phyloP scores from a whole-genome alignment of 805 yeast genomes.

The Candida oleophila region DNA sequence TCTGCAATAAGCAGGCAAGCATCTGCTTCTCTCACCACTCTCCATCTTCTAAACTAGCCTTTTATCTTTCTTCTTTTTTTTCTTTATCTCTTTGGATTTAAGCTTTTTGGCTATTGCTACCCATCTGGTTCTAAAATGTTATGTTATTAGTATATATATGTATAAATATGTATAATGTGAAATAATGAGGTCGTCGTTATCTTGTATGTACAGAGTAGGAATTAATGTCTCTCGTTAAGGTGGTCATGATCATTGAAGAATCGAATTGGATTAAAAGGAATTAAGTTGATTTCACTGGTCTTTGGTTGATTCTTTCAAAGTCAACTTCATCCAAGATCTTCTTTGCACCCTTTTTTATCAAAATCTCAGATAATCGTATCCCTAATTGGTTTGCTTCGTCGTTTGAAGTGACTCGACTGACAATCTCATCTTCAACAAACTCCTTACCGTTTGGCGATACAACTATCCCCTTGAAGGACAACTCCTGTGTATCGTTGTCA shows the following conservation, averaged over 20 bases:
- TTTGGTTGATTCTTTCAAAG: conserved; percentile 56
- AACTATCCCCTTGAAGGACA: conserved; percentile 68
- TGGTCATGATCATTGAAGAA: not conserved
- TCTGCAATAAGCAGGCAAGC: too few species aligned
- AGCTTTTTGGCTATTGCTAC: too few species aligned
- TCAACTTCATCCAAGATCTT: conserved; percentile 77
- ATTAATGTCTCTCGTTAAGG: not conserved
- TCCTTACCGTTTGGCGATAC: conserved; percentile 81
- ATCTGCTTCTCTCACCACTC: too few species aligned
- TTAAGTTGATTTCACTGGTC: conserved; percentile 16
- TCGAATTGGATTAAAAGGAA: not conserved
- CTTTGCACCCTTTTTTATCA: conserved; percentile 79
- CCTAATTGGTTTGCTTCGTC: conserved; percentile 75
- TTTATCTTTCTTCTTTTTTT: too few species aligned
- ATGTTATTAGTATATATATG: not conserved
- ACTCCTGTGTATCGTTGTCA: conserved; percentile 37
- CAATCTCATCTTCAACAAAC: conserved; percentile 57
- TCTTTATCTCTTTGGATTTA: too few species aligned
- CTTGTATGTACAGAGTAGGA: not conserved
- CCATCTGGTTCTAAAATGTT: not conserved
- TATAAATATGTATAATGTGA: too few species aligned
- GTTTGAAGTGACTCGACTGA: conserved; percentile 36
- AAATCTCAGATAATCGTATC: conserved; percentile 58
- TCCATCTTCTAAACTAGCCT: too few species aligned
- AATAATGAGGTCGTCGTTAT: not conserved